phyloP scores from a whole-genome alignment of 306 rosid species.

The Malus orientalis region DNA sequence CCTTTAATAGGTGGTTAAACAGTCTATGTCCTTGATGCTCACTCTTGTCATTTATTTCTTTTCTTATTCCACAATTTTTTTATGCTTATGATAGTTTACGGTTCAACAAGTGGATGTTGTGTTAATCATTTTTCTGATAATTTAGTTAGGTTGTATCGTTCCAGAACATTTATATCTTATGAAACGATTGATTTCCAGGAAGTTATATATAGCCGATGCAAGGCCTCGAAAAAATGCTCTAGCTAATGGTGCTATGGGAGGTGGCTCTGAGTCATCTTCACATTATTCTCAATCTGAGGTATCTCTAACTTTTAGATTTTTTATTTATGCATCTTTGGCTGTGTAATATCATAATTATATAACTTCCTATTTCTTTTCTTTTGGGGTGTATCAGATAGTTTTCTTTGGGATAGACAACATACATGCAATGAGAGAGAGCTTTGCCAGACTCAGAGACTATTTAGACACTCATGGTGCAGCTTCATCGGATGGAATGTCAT shows the following conservation, averaged over 20 bases:
- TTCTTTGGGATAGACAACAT: slow-evolving; percentile 98
- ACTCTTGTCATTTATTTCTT: neutral
- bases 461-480: slow-evolving; percentile 77
- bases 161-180: neutral
- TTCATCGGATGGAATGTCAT: slow-evolving; percentile 96
- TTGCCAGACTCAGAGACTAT: slow-evolving; percentile 84
- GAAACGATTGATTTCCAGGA: slow-evolving; percentile 32
- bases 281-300: slow-evolving; percentile 94
- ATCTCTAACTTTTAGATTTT: slow-evolving; percentile 21
- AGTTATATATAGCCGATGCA: slow-evolving; percentile 93
- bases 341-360: slow-evolving; percentile 6
- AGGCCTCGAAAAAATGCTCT: slow-evolving; percentile 95
- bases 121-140: neutral
- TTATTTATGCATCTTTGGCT: slow-evolving; percentile 8
- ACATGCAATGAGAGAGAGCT: slow-evolving; percentile 96
- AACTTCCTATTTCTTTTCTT: slow-evolving; percentile 8
- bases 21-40: neutral
- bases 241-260: slow-evolving; percentile 99
- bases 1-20: neutral
- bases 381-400: slow-evolving; percentile 46
- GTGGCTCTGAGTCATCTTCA: slow-evolving; percentile 97
- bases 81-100: neutral
- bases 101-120: neutral
- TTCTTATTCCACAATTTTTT: neutral
- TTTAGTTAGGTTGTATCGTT: neutral